These are phyloP conservation scores for Decorospora gaudefroyi DNA, from an alignment of 2,329 filamentous ascomycete genomes.

Conservation along the genomic window DNA sequence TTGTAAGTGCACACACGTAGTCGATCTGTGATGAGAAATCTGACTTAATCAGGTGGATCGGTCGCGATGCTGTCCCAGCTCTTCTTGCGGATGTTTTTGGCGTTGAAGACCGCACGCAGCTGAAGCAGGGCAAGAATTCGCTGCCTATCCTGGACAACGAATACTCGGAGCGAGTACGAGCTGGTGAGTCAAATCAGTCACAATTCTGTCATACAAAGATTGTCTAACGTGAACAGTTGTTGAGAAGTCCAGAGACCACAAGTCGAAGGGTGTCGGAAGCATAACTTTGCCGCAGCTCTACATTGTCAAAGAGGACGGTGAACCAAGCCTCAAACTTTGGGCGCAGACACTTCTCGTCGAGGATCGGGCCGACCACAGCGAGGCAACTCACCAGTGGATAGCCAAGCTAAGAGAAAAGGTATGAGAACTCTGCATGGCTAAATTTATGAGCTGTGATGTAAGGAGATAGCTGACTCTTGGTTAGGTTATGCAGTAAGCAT, in stretches of 20 bases:
- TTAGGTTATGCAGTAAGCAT: constrained; percentile 46
- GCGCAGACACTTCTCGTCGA: constrained; percentile 95
- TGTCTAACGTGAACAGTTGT: constrained; percentile 64
- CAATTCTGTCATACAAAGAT: background rate
- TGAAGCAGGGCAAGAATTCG: constrained; percentile 88
- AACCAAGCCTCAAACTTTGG: constrained; percentile 94
- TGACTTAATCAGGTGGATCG: constrained; percentile 68
- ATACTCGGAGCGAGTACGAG: constrained; percentile 89
- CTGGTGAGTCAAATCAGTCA: constrained; percentile 15
- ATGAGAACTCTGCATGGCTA: constrained; percentile 26
- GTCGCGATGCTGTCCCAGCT: constrained; percentile 88
- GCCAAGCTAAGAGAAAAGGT: constrained; percentile 94
- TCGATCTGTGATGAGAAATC: background rate
- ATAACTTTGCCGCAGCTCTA: constrained; percentile 93
- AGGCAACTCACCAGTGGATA: constrained; percentile 93
- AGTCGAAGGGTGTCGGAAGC: constrained; percentile 84
- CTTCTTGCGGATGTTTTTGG: constrained; percentile 90
- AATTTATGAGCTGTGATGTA: constrained; percentile 24
- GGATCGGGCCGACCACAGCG: constrained; percentile 89
- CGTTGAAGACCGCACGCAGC: constrained; percentile 75
- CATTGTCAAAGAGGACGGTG: constrained; percentile 90
- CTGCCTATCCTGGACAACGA: constrained; percentile 90
- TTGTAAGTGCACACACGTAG: constrained; percentile 49
- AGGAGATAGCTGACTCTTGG: constrained; percentile 17
- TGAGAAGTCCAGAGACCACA: constrained; percentile 88